Evolutionary conservation across 331 rosid genomes (phyloP), one percentile per base, ranked within the genome.

Genomic region (Acacia concinna): DNA sequence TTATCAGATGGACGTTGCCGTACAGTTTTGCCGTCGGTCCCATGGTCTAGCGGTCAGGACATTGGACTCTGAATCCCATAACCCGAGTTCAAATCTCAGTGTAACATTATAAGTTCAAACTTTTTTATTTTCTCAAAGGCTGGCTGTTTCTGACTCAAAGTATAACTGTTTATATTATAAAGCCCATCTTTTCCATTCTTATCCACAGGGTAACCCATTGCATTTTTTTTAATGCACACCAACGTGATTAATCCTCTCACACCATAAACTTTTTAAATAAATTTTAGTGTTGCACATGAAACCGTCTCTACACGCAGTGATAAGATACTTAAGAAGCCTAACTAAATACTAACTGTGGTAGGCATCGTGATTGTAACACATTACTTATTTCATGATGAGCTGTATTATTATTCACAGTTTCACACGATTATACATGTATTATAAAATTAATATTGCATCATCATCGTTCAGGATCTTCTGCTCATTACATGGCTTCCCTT

Each of bases 41-140:
- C 84, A 86, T 85, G 92, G 92, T 90, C 90, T 83, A 86, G 89
- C 78, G 94, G 90, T 86, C 17, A 88, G 94, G 91, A 85, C 90
- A 88, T 90, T 87, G 86, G 91, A 90, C 94, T 86, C 92, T 88
- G 90, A 88, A 86, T 90, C 89, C 88, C 85, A 87, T 85, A 86
- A 90, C 90, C 92, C 90, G 84, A 88, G 92, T 88, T 87, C 90
- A 87, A 88, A 60, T 88, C 92, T 90, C 85, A 86, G 92, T 88
- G 86, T 92, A 88, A 90, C 92, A 57, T 69, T 2, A 0, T 2
- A 12, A 13, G 5, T 64, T 62, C 8, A 14, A 0, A 8, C 8
- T 59, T n/a, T 7, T 52, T 52, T 9, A 1, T 44, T 18, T 47
- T 1, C 6, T 1, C 5, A 18, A 15, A 17, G 23, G 2, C 1